These are phyloP conservation scores for Monosporascus sp. DNA, from an alignment of 2,329 filamentous ascomycete genomes.

Conservation along the genomic window DNA sequence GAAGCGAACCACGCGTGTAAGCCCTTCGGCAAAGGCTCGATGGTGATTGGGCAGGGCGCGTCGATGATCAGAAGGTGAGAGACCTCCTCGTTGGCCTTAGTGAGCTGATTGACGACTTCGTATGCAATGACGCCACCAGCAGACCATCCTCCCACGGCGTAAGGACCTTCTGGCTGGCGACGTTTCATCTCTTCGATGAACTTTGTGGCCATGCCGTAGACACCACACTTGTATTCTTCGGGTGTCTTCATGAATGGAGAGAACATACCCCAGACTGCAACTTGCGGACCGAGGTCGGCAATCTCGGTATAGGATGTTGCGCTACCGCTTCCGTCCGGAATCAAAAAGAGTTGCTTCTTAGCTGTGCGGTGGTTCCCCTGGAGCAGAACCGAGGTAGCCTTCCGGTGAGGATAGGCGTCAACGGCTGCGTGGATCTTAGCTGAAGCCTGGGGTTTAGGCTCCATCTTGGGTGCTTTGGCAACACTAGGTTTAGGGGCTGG, in stretches of 20 bases:
- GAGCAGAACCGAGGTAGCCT: constrained; percentile 38
- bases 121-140: constrained; percentile 70
- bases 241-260: constrained; percentile 68
- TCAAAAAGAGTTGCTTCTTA: constrained; percentile 45
- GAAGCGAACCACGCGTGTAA: constrained; percentile 69
- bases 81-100: constrained; percentile 50
- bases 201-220: constrained; percentile 59
- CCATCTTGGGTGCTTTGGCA: constrained; percentile 21
- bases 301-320: constrained; percentile 65
- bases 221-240: constrained; percentile 59
- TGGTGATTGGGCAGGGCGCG: constrained; percentile 59
- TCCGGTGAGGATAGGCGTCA: constrained; percentile 45
- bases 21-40: constrained; percentile 61
- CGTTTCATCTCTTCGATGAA: constrained; percentile 67
- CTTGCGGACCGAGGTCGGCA: constrained; percentile 41
- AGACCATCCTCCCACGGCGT: constrained; percentile 69
- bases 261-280: constrained; percentile 56
- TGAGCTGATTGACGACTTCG: constrained; percentile 58
- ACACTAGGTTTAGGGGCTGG: constrained; percentile 23
- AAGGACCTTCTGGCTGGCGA: constrained; percentile 63
- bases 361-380: constrained; percentile 47
- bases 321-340: constrained; percentile 52
- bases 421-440: constrained; percentile 25
- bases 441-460: constrained; percentile 19
- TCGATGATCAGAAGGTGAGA: constrained; percentile 61